Evolutionary conservation across 1,139 yeast genomes (phyloP).

Genomic region (Scheffersomyces cryptocercus): DNA sequence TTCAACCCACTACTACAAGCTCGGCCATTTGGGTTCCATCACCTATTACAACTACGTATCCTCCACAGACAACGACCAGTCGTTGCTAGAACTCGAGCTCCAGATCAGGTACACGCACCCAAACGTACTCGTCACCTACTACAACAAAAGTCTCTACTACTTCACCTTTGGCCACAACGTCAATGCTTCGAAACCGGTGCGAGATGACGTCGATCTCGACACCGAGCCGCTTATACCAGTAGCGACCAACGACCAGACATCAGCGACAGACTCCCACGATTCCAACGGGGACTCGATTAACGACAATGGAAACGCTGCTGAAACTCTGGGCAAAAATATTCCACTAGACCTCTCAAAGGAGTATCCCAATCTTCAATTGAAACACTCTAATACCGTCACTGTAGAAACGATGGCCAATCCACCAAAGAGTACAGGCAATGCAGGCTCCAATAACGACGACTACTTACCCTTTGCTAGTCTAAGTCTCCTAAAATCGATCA

Average conservation of each 20-base stretch:
- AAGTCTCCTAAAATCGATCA: conserved; percentile 61
- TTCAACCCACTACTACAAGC: conserved; percentile 41
- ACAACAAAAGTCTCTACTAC: conserved; percentile 64
- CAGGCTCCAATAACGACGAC: conserved; percentile 14
- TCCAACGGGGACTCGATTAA: conserved; percentile 1
- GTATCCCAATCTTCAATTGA: conserved; percentile 35
- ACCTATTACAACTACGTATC: conserved; percentile 37
- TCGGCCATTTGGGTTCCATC: conserved; percentile 38
- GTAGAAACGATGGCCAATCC: conserved; percentile 30
- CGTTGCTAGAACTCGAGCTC: conserved; percentile 61
- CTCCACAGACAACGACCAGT: conserved; percentile 33
- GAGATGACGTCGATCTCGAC: conserved; percentile 1
- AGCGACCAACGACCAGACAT: conserved; percentile 16
- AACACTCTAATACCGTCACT: conserved; percentile 27
- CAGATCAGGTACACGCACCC: conserved; percentile 53
- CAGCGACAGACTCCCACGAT: conserved; percentile 9
- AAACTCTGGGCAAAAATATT: conserved; percentile 1
- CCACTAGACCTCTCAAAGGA: conserved; percentile 30
- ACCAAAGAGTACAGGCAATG: conserved; percentile 14
- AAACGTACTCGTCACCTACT: conserved; percentile 54
- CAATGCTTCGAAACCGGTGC: conserved; percentile 1
- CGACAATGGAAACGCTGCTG: conserved; percentile 1
- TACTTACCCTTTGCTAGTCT: conserved; percentile 50
- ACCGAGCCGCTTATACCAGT: too few species aligned
- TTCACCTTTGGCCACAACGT: conserved; percentile 45